These are phyloP conservation scores for Hordeum marinum DNA, from an alignment of 176 grass and related monocot species.

Conservation along the genomic window DNA sequence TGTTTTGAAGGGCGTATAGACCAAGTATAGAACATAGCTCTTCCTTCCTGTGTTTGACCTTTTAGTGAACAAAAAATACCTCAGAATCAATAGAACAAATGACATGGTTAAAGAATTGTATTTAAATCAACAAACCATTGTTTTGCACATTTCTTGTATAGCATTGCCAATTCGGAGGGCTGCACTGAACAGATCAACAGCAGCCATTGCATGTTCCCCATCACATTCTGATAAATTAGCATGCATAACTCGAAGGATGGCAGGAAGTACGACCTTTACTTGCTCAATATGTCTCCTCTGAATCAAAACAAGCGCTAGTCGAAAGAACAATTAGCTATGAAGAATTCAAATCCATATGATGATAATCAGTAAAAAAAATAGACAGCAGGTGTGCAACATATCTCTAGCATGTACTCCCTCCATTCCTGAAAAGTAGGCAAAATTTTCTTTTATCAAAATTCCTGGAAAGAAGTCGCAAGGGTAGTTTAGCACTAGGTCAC, in stretches of 20 bases:
- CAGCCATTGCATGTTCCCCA: conserved; percentile 41
- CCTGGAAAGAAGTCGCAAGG: background rate
- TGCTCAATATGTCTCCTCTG: conserved; percentile 82
- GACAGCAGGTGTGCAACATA: conserved; percentile 26
- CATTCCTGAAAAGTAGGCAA: background rate
- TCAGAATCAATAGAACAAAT: conserved; percentile 23
- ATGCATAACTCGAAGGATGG: conserved; percentile 72
- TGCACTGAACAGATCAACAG: conserved; percentile 59
- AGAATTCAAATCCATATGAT: background rate
- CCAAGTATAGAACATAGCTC: conserved; percentile 73
- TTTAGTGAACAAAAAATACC: conserved; percentile 25
- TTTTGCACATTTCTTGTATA: conserved; percentile 71
- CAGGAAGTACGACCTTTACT: conserved; percentile 64
- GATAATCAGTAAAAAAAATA: background rate
- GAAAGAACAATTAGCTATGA: conserved; percentile 34
- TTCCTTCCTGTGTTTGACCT: conserved; percentile 49
- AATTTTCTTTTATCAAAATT: background rate
- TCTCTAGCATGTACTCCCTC: conserved; percentile 5
- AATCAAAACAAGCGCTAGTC: conserved; percentile 60
- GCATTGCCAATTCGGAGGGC: conserved; percentile 50
- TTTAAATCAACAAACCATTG: conserved; percentile 53
- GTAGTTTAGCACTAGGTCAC: background rate
- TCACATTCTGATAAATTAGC: conserved; percentile 31
- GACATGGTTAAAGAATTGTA: background rate
- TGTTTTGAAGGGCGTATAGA: conserved; percentile 78